Base-by-base conservation (phyloP, 148 eudicot genomes). In the Amaranthus cruentus region DNA sequence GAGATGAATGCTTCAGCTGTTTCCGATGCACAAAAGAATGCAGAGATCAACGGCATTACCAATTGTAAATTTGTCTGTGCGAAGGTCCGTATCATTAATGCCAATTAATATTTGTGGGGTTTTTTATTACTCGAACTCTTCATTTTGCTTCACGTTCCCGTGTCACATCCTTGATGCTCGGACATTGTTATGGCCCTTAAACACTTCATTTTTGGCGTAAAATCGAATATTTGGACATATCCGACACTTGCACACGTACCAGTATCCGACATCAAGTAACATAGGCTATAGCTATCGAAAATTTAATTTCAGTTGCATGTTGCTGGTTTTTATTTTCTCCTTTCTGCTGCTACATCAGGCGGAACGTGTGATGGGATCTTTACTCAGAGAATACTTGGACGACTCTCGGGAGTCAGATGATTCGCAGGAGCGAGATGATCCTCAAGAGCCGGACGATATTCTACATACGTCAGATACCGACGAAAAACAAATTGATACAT, bases 1-100 rank as follows among this genome's bases (percentile, higher is more conserved):
- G 98, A 94, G 86, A 91, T 94, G 97, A 94, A 94, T 91, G 96
- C 97, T 74, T 94, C 98, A 75, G 98, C 98, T 65, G 96, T 94
- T 75, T 80, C 85, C 54, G 96, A 89, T 77, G 98, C 98, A 52
- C 78, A 83, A 15, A 91, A 90, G 74, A 94, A 94, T 87, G 98
- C 98, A 38, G 96, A 94, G 77, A 87, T 89, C 38, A 94, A 94
- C 82, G 96, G 92, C 81, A 91, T 94, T 65, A 79, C 85, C 47
- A 94, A 94, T 69, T 94, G 97, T 81, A 91, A 84, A 78, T 94
- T 94, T 83, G 78, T 94, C 71, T 91, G 98, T 81, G 79, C 88
- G 72, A 94, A 94, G 98, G 98, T 89, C 59, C 81, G 76, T 64
- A 9, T 61, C 55, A n/a, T 10, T 55, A 43, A n/a, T 54, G 21